Conservation (phyloP, 1,284 basidiomycete genomes). For the Rhizoctonia solani region DNA sequence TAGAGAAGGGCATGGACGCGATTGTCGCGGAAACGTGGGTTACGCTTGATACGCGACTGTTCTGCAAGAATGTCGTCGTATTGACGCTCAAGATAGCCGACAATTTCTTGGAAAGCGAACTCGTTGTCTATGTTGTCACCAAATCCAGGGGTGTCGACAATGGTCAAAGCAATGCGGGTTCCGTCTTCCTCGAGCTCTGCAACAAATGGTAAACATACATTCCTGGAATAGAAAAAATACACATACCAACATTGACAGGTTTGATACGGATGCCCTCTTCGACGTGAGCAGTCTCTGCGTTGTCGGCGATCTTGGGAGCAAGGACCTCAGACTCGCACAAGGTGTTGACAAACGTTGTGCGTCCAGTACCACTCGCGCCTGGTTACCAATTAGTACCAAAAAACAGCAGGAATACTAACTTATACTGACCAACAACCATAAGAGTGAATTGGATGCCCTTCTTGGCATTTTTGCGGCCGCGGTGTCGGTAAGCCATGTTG, state of each 20-base stretch:
- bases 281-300: constrained; percentile 87
- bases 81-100: constrained; percentile 96
- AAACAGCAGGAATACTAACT: constrained; percentile 21
- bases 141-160: constrained; percentile 98
- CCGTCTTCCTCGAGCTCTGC: constrained; percentile 98
- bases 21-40: constrained; percentile 98
- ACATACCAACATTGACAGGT: constrained; percentile 89
- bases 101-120: constrained; percentile 97
- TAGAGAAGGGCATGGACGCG: constrained; percentile 94
- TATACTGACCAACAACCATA: constrained; percentile 86
- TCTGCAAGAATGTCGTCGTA: constrained; percentile 99
- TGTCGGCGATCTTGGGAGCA: constrained; percentile 82
- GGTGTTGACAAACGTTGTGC: constrained; percentile 98
- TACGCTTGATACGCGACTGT: constrained; percentile 99
- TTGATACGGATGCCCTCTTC: constrained; percentile 97
- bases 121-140: constrained; percentile 99
- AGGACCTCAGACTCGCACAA: constrained; percentile 93
- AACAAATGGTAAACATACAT: constrained; percentile 12
- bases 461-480: constrained; percentile 89
- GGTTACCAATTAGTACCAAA: constrained; percentile 19
- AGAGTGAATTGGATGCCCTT: constrained; percentile 96
- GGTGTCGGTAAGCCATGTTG: constrained; percentile 68
- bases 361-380: constrained; percentile 95
- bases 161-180: constrained; percentile 95
- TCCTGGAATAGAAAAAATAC: background rate